Evolutionary conservation across 345 rosid genomes (phyloP).

Genomic region (Rhizophora apiculata): DNA sequence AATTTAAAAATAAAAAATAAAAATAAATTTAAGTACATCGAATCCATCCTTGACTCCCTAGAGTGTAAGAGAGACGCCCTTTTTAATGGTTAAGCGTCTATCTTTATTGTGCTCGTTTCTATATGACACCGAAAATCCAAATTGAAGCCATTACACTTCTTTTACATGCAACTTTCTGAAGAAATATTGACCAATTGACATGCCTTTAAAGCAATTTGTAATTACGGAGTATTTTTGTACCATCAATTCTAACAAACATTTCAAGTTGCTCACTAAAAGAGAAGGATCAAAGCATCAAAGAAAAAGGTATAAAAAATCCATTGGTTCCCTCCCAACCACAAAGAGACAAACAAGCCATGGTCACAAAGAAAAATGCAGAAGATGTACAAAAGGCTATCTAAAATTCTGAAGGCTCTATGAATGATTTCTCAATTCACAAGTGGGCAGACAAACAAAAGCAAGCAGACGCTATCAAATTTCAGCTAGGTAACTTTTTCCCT

Average conservation of each 20-base stretch:
- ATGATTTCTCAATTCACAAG: slow-evolving; percentile 5
- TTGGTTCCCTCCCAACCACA: not conserved
- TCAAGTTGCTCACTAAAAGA: not conserved
- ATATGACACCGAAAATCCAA: too few species aligned
- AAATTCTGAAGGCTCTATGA: not conserved
- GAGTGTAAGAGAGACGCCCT: too few species aligned
- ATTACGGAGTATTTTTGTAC: not conserved
- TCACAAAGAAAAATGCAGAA: not conserved
- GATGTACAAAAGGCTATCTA: slow-evolving; percentile 10
- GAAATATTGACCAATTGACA: slow-evolving; percentile 19
- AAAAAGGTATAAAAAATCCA: not conserved
- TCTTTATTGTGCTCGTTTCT: too few species aligned
- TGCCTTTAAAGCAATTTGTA: slow-evolving; percentile 21
- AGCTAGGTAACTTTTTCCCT: slow-evolving; percentile 10
- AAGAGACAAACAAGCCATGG: not conserved
- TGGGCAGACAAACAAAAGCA: slow-evolving; percentile 2
- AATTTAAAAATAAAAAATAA: too few species aligned
- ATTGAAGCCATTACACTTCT: too few species aligned
- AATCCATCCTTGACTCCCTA: too few species aligned
- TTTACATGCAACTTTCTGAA: slow-evolving; percentile 7
- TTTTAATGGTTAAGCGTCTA: too few species aligned
- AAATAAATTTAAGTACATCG: too few species aligned
- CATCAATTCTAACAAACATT: not conserved
- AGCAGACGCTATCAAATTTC: slow-evolving; percentile 14
- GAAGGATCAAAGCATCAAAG: not conserved